These are phyloP conservation scores for Microdochium paspali DNA, from an alignment of 2,329 filamentous ascomycete genomes.

Conservation along the genomic window DNA sequence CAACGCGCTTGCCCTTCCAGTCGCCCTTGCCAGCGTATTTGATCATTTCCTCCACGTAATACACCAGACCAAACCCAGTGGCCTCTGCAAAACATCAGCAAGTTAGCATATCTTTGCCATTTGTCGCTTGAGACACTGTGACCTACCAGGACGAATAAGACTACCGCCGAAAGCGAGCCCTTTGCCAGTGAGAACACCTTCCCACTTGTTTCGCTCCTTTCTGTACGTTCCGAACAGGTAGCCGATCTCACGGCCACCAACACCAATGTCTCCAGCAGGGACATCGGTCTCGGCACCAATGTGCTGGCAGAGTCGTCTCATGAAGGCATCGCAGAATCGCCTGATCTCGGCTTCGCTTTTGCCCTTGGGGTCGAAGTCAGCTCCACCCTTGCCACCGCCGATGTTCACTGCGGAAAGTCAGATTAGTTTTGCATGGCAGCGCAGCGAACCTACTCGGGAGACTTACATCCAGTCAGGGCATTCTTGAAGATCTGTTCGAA, in stretches of 20 bases:
- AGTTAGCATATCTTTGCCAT: too few relatives aligned
- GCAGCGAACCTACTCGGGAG: background rate
- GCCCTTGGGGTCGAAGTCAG: conserved; percentile 98
- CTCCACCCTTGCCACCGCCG: conserved; percentile 94
- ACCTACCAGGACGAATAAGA: conserved; percentile 68
- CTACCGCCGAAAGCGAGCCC: conserved; percentile 86
- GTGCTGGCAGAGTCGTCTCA: conserved; percentile 91
- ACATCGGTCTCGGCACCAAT: conserved; percentile 95
- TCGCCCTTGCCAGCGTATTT: conserved; percentile 77
- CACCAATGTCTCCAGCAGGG: conserved; percentile 94
- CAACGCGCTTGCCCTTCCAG: conserved; percentile 86
- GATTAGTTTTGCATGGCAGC: conserved; percentile 11
- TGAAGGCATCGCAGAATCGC: conserved; percentile 92
- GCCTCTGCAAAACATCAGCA: conserved; percentile 49
- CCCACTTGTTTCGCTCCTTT: conserved; percentile 79
- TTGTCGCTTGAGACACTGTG: background rate
- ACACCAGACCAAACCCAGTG: conserved; percentile 91
- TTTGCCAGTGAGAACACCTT: conserved; percentile 95
- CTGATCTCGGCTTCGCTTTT: conserved; percentile 97
- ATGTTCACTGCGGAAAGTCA: conserved; percentile 57
- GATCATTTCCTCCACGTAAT: conserved; percentile 96
- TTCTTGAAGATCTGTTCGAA: conserved; percentile 99
- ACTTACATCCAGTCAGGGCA: conserved; percentile 83
- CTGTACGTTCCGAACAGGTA: conserved; percentile 95
- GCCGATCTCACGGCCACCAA: conserved; percentile 83